A percentile compares a stretch with the other conserved stretches of the same genome.
phyloP scores from a whole-genome alignment of 352 stramenopile genomes.

The Halophytophthora polymorphica region DNA sequence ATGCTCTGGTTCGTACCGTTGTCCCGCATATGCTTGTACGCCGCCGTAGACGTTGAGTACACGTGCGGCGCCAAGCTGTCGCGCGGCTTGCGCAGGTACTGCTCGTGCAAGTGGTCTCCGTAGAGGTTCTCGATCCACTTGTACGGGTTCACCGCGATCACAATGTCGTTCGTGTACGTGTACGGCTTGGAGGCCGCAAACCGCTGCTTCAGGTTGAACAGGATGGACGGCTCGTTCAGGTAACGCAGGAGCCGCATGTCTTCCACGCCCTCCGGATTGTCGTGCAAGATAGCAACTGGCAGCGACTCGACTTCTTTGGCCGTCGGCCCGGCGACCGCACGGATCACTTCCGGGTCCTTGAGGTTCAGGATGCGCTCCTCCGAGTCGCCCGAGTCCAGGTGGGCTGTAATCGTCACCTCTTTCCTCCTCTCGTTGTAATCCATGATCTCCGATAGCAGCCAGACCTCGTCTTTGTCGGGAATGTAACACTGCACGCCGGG shows the following conservation, averaged over 20 bases:
- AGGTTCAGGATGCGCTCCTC: slow-evolving; percentile 77
- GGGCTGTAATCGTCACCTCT: slow-evolving; percentile 73
- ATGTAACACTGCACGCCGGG: slow-evolving; percentile 88
- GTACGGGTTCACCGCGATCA: slow-evolving; percentile 98
- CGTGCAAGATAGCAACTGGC: slow-evolving; percentile 77
- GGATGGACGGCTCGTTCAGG: slow-evolving; percentile 91
- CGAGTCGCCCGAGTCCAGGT: slow-evolving; percentile 57
- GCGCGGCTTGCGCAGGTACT: slow-evolving; percentile 75
- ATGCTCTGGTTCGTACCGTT: slow-evolving; percentile 86
- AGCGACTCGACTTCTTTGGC: slow-evolving; percentile 83
- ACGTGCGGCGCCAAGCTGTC: slow-evolving; percentile 74
- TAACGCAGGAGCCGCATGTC: slow-evolving; percentile 88
- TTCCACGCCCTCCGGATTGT: slow-evolving; percentile 72
- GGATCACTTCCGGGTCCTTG: slow-evolving; percentile 83
- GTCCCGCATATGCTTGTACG: slow-evolving; percentile 83
- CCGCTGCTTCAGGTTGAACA: slow-evolving; percentile 92
- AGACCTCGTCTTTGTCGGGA: slow-evolving; percentile 84
- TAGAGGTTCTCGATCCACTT: slow-evolving; percentile 92
- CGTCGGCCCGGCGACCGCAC: slow-evolving; percentile 65
- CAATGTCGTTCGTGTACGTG: slow-evolving; percentile 97
- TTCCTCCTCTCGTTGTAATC: slow-evolving; percentile 83
- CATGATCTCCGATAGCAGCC: slow-evolving; percentile 78
- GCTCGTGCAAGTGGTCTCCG: slow-evolving; percentile 78
- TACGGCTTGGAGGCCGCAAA: slow-evolving; percentile 93
- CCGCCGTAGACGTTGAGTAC: slow-evolving; percentile 83